Percentiles rank a stretch among this genome's conserved stretches.
These are phyloP conservation scores for Polysphondylium violaceum DNA, from an alignment of 78 protist genomes.

Conservation along the genomic window DNA sequence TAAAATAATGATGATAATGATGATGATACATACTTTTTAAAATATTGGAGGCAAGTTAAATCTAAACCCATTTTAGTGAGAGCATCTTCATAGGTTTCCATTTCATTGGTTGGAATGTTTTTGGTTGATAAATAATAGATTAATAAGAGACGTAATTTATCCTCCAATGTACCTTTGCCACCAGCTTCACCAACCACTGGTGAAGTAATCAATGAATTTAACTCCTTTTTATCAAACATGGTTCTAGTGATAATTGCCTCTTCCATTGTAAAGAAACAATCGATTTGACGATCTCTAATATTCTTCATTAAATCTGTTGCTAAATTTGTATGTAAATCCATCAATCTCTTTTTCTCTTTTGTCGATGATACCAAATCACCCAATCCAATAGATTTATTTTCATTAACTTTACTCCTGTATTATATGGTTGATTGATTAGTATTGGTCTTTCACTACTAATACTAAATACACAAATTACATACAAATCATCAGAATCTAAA, in stretches of 20 bases:
- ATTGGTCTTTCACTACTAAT: neutral
- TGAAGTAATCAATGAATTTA: slow-evolving; percentile 67
- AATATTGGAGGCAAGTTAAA: slow-evolving; percentile 45
- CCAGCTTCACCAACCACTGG: slow-evolving; percentile 46
- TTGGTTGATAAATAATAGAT: slow-evolving; percentile 73
- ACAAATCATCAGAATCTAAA: slow-evolving; percentile 1
- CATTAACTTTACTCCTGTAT: slow-evolving; percentile 1
- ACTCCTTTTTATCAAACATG: slow-evolving; percentile 55
- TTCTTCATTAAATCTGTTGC: slow-evolving; percentile 84
- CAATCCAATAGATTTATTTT: slow-evolving; percentile 24
- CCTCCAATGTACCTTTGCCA: slow-evolving; percentile 82
- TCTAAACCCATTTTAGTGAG: slow-evolving; percentile 62
- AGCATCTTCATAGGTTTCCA: slow-evolving; percentile 40
- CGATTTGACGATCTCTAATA: slow-evolving; percentile 85
- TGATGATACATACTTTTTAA: slow-evolving; percentile 37
- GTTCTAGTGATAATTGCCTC: slow-evolving; percentile 83
- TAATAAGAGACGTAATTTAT: slow-evolving; percentile 87
- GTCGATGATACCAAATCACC: slow-evolving; percentile 65
- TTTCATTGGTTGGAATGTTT: slow-evolving; percentile 21
- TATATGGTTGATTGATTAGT: neutral
- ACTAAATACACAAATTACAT: neutral
- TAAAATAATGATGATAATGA: neutral
- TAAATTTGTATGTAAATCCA: slow-evolving; percentile 87
- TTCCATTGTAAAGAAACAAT: slow-evolving; percentile 75
- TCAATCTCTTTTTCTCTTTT: slow-evolving; percentile 79